Base-by-base conservation (phyloP, 108 stramenopile genomes). In the Discostella pseudostelligera region DNA sequence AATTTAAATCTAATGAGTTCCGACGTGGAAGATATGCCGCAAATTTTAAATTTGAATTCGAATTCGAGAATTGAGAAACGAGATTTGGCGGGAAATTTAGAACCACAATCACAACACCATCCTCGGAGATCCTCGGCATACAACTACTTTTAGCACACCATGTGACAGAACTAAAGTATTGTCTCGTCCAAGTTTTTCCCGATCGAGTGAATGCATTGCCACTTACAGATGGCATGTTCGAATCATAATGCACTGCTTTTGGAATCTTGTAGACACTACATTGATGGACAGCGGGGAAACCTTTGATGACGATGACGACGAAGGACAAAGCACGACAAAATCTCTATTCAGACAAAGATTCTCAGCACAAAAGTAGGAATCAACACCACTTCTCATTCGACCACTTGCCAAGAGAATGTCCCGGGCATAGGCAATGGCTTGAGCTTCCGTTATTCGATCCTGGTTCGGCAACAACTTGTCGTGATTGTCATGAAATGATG, bases 341-440 rank as follows among this genome's bases (percentile, higher is more conserved):
- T 83, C 69, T 28, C 72, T 50, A 81, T 90, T 87, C 19, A 76
- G 82, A 62, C 77, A 81, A n/a, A 93, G 62, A n/a, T 81, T 83
- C 32, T 88, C 83, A 12, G 82, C 73, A 65, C 92, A 93, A 64
- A 84, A 93, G 48, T 90, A 90, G 19, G 88, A 87, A 77, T 93
- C 89, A 21, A 87, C 92, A 46, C 86, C 89, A 56, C 82, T 88
- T 21, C 86, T 55, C 20, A 87, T 90, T 14, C 92, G 84, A 79
- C 90, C 85, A 12, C 84, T 72, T 0, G 87, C 82, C n/a, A 93
- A 65, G 1, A 93, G 74, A 47, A 90, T 79, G 53, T 93, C 89
- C 24, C 88, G 76, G 8, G 92, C 87, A 59, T 87, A 88, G 0
- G 81, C 82, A 10, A 88, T 47, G 22, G 88, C 87, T 54, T 86